Evolutionary conservation across 2,329 filamentous ascomycete species (phyloP).

Genomic region (Pseudogymnoascus pannorum): DNA sequence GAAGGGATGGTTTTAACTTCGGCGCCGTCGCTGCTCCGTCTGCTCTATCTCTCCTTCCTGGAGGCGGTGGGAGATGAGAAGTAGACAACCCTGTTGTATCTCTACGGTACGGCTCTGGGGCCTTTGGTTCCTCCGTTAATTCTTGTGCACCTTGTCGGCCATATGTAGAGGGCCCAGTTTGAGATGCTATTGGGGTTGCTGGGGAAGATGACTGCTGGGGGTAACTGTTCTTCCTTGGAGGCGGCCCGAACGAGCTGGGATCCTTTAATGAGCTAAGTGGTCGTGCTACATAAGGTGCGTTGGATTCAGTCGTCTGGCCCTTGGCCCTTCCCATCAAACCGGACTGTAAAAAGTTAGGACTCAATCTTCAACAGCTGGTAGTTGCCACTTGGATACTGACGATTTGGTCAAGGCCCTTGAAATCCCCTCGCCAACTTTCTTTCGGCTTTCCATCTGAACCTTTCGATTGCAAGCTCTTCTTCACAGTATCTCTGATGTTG

Average conservation of each 20-base stretch:
- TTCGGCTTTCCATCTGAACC: conserved; percentile 41
- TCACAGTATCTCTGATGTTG: conserved; percentile 37
- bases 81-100: conserved; percentile 56
- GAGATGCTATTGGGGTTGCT: background rate
- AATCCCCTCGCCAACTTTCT: conserved; percentile 43
- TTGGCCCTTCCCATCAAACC: conserved; percentile 32
- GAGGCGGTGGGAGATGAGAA: conserved; percentile 52
- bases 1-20: conserved; percentile 36
- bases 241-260: conserved; percentile 57
- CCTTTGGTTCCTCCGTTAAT: conserved; percentile 22
- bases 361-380: background rate
- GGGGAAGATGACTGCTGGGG: background rate
- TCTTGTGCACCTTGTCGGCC: conserved; percentile 21
- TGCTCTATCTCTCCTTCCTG: conserved; percentile 35
- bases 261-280: conserved; percentile 57
- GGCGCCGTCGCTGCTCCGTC: conserved; percentile 16
- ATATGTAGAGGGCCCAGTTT: background rate
- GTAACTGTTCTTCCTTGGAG: conserved; percentile 45
- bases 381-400: conserved; percentile 12
- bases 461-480: conserved; percentile 48
- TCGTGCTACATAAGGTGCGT: conserved; percentile 26
- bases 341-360: conserved; percentile 8
- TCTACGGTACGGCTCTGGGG: conserved; percentile 50
- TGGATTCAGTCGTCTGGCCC: conserved; percentile 15
- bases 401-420: conserved; percentile 30